These are phyloP conservation scores for Cantharellus cinnabarinus DNA, from an alignment of 768 basidiomycete genomes.

Conservation along the genomic window DNA sequence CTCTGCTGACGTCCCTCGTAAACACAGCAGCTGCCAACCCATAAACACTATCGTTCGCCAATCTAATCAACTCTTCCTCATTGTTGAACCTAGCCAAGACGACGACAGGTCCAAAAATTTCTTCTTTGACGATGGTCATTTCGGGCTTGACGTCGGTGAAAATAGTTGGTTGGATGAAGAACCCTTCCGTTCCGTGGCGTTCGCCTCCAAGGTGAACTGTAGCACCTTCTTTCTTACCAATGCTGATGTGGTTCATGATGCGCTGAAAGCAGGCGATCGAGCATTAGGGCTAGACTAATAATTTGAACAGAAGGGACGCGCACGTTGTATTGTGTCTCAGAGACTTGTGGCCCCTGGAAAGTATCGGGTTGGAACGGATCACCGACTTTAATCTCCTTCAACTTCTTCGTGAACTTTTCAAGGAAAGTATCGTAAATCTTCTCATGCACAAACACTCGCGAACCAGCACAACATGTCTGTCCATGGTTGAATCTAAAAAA, in stretches of 20 bases:
- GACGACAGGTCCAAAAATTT: slow-evolving; percentile 69
- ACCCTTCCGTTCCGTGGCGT: slow-evolving; percentile 36
- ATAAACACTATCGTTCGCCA: slow-evolving; percentile 69
- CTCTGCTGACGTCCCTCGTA: slow-evolving; percentile 23
- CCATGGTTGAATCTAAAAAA: slow-evolving; percentile 41
- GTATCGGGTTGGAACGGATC: slow-evolving; percentile 40
- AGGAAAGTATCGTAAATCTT: slow-evolving; percentile 63
- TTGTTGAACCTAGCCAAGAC: slow-evolving; percentile 58
- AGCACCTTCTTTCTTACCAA: slow-evolving; percentile 55
- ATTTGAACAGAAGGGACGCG: slow-evolving; percentile 11
- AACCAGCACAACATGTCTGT: slow-evolving; percentile 61
- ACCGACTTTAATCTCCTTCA: slow-evolving; percentile 37
- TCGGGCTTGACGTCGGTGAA: slow-evolving; percentile 42
- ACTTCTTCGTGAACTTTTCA: slow-evolving; percentile 30
- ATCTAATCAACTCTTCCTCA: slow-evolving; percentile 17
- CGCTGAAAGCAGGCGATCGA: slow-evolving; percentile 22
- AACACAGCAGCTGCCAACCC: slow-evolving; percentile 80
- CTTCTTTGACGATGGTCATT: slow-evolving; percentile 53
- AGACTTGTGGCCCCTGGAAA: slow-evolving; percentile 31
- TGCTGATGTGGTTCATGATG: slow-evolving; percentile 54
- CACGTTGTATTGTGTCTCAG: slow-evolving; percentile 50
- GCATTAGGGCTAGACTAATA: slow-evolving; percentile 5
- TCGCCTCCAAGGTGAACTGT: slow-evolving; percentile 41
- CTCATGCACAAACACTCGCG: slow-evolving; percentile 63
- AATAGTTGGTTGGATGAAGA: slow-evolving; percentile 40